Percentiles rank a stretch among this genome's conserved stretches.
phyloP scores from a whole-genome alignment of 495 filamentous ascomycete species.

The Penicillium roqueforti region DNA sequence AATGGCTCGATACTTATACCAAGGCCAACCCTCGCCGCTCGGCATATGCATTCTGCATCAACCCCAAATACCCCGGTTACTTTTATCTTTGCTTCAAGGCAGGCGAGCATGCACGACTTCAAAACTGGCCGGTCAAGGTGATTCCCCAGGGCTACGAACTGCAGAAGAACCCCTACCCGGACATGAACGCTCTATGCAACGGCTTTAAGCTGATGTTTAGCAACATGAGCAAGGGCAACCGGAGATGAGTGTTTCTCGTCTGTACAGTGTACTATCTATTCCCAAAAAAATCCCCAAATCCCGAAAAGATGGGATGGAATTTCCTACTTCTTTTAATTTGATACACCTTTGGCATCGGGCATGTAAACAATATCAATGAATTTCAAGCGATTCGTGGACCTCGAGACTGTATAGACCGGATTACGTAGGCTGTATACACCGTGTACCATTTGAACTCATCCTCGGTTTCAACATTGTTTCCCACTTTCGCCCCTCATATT shows the following conservation, averaged over 20 bases:
- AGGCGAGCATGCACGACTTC: constrained; percentile 62
- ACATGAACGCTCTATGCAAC: constrained; percentile 92
- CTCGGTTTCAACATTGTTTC: constrained; percentile 18
- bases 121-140: constrained; percentile 84
- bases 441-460: constrained; percentile 14
- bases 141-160: constrained; percentile 88
- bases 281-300: neutral
- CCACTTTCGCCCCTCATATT: constrained; percentile 4
- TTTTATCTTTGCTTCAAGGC: constrained; percentile 96
- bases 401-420: too few relatives aligned
- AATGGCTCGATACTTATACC: constrained; percentile 92
- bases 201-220: constrained; percentile 66
- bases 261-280: constrained; percentile 29
- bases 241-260: constrained; percentile 16
- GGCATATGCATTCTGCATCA: constrained; percentile 90
- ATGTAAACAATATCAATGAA: constrained; percentile 20
- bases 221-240: constrained; percentile 46
- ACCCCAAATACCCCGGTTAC: constrained; percentile 87
- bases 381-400: neutral
- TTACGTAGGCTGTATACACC: too few relatives aligned
- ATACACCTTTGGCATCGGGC: constrained; percentile 25
- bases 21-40: constrained; percentile 93
- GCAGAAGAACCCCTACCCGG: constrained; percentile 78
- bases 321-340: constrained; percentile 19
- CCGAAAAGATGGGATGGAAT: constrained; percentile 17